These are phyloP conservation scores for Erigeron canadensis DNA, from an alignment of 129 eudicot species.

Conservation along the genomic window DNA sequence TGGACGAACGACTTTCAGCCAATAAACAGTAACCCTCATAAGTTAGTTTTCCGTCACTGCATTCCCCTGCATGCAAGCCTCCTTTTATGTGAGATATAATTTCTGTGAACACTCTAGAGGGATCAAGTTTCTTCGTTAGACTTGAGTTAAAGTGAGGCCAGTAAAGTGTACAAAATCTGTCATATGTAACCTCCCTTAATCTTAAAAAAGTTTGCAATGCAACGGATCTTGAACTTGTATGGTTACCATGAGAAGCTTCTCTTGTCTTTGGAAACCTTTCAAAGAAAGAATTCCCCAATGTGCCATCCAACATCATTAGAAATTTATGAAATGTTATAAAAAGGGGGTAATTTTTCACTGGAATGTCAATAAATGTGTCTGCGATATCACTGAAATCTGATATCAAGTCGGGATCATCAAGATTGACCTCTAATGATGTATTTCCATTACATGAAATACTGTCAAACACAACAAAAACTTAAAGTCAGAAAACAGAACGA, in stretches of 20 bases:
- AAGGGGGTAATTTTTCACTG: conserved; percentile 52
- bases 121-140: conserved; percentile 48
- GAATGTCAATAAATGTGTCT: conserved; percentile 52
- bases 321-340: conserved; percentile 70
- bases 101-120: conserved; percentile 62
- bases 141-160: conserved; percentile 69
- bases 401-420: conserved; percentile 42
- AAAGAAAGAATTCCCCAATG: conserved; percentile 51
- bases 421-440: conserved; percentile 18
- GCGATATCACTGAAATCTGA: conserved; percentile 47
- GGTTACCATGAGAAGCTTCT: conserved; percentile 13
- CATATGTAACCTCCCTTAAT: conserved; percentile 58
- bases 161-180: conserved; percentile 46
- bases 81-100: conserved; percentile 84
- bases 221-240: conserved; percentile 41
- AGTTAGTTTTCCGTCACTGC: conserved; percentile 30
- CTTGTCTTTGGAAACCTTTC: conserved; percentile 47
- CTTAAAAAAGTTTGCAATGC: conserved; percentile 50
- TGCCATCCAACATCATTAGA: conserved; percentile 71
- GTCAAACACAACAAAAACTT: too few relatives aligned
- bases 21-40: conserved; percentile 40
- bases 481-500: too few relatives aligned
- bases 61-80: conserved; percentile 42
- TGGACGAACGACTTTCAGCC: conserved; percentile 47
- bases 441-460: conserved; percentile 42